Base-by-base conservation (phyloP, 2,329 filamentous ascomycete species). In the Phialophora verrucosa region DNA sequence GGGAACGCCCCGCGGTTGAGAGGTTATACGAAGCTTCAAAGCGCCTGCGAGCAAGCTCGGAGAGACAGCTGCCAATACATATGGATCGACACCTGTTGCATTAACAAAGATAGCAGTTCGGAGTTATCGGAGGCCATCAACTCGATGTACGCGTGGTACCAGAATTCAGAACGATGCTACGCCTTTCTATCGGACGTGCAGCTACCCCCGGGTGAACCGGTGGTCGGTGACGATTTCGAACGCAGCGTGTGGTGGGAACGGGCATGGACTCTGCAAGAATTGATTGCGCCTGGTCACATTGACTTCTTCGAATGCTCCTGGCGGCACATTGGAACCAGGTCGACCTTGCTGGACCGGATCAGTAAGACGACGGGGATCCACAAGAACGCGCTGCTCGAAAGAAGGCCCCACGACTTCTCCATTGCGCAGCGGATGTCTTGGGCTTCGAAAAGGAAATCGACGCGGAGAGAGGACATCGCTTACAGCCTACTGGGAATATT, bases 51-150 rank as follows among this genome's bases (percentile, higher is more conserved):
- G 31, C 68, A 71, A 12, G 74, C 75, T 1, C 6, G n/a, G 4
- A 53, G 62, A 5, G 74, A 78, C 53, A 70, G 70, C 14, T 59
- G 75, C 6, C 66, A 58, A 6, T 78, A 76, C 47, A 66, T 73
- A 23, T 80, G 78, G 78, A 70, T 78, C 4, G 78, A 79, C 68
- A 79, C 77, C 0, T 78, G 75, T 67, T 80, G 78, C 61, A 79
- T 80, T 61, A 75, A 79, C 64, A 78, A 78, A 66, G 66, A 67
- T 1, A 76, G 72, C 62, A 75, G 72, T 55, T 70, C 76, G 0
- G 78, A 79, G 70, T 70, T 79, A 1, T 74, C 75, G 1, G 74
- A 78, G 62, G 75, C 76, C 6, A 78, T 73, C 29, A 72, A 72
- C 32, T 72, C 63, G 6, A 73, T 73, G 71, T 73, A 68, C 47